Evolutionary conservation across 2,329 filamentous ascomycete species (phyloP).

Genomic region (Ciborinia camelliae): DNA sequence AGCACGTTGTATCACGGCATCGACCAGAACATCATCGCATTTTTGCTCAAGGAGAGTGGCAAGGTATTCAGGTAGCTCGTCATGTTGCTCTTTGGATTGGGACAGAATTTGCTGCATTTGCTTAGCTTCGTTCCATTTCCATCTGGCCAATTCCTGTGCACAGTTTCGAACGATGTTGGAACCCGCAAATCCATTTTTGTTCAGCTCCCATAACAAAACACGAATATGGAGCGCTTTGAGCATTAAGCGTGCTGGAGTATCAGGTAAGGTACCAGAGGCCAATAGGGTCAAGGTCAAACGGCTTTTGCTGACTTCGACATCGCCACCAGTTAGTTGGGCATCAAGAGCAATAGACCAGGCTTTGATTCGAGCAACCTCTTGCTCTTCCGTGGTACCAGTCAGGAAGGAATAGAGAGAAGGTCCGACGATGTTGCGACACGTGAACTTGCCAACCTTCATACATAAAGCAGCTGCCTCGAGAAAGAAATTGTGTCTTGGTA

Average conservation of each 20-base stretch:
- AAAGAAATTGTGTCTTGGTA: conserved; percentile 81
- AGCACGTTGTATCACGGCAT: conserved; percentile 75
- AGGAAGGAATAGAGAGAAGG: conserved; percentile 72
- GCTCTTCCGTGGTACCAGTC: conserved; percentile 76
- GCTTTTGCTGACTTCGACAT: conserved; percentile 84
- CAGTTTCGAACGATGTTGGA: conserved; percentile 63
- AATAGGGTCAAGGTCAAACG: conserved; percentile 81
- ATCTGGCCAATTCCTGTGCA: conserved; percentile 69
- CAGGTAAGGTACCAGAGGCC: conserved; percentile 80
- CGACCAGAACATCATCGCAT: conserved; percentile 76
- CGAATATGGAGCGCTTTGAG: conserved; percentile 88
- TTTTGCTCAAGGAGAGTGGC: conserved; percentile 72
- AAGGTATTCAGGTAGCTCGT: conserved; percentile 73
- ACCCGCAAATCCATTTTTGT: conserved; percentile 62
- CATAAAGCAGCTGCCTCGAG: conserved; percentile 79
- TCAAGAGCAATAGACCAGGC: conserved; percentile 93
- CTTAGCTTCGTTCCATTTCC: conserved; percentile 78
- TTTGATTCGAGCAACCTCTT: conserved; percentile 82
- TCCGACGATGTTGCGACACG: conserved; percentile 73
- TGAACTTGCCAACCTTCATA: conserved; percentile 78
- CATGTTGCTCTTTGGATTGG: conserved; percentile 45
- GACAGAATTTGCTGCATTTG: conserved; percentile 53
- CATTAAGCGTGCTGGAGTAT: conserved; percentile 81
- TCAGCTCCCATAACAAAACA: conserved; percentile 78
- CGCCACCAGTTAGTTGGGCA: conserved; percentile 86